A percentile compares a stretch with the other conserved stretches of the same genome.
phyloP scores from a whole-genome alignment of 225 moss, liverwort and hornwort genomes.

The Asterella californica region DNA sequence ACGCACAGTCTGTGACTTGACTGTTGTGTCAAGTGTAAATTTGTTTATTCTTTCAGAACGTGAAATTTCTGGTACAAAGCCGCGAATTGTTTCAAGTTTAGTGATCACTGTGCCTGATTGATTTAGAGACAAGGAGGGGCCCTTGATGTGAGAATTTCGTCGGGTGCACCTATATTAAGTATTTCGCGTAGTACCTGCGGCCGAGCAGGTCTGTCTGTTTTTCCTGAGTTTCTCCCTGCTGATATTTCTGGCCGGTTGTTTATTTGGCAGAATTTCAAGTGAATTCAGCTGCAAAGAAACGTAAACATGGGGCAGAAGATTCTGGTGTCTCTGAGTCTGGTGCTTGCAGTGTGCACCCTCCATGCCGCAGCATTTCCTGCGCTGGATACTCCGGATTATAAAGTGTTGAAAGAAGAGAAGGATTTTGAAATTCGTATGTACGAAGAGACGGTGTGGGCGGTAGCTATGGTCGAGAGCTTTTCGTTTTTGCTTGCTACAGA shows the following conservation, averaged over 20 bases:
- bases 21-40: too few relatives aligned
- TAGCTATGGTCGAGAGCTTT: constrained; percentile 35
- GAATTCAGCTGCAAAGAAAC: not conserved
- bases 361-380: not conserved
- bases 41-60: not conserved
- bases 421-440: constrained; percentile 41
- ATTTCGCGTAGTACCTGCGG: too few relatives aligned
- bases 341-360: constrained; percentile 1
- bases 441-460: constrained; percentile 39
- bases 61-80: not conserved
- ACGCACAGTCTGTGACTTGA: too few relatives aligned
- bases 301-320: constrained; percentile 1
- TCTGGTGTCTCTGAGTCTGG: not conserved
- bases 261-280: not conserved
- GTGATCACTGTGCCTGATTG: not conserved
- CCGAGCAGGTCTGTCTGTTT: not conserved
- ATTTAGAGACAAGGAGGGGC: not conserved
- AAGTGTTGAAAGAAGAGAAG: constrained; percentile 17
- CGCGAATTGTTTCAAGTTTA: not conserved
- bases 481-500: constrained; percentile 40
- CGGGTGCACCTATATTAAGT: too few relatives aligned
- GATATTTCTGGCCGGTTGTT: not conserved
- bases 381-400: constrained; percentile 33
- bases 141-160: not conserved
- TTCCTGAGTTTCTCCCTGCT: not conserved